Base-by-base conservation (phyloP, 2,329 filamentous ascomycete genomes). In the Laburnicola sp. region DNA sequence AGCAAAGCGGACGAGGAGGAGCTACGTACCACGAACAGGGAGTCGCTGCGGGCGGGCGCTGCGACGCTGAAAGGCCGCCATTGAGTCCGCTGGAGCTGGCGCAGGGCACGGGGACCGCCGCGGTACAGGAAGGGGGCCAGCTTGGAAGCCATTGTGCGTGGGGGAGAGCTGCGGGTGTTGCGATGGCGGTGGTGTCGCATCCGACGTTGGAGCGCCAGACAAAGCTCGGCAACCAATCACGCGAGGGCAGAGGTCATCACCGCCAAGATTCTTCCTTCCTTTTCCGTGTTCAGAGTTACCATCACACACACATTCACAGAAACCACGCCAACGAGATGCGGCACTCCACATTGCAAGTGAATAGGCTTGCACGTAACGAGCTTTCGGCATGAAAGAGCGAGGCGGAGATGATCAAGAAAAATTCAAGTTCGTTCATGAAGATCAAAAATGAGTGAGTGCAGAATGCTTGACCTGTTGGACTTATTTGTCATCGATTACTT, bases 91-190 rank as follows among this genome's bases (percentile, higher is more conserved):
- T 84, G 80, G 66, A 83, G 77, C 74, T 83, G 82, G 72, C 84
- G 81, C 63, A 82, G 77, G 62, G 85, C 79, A 70, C 88, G 84
- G 65, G 83, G 78, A 71, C 82, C 84, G 67, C 85, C 84, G 76
- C 89, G 83, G 76, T 90, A 79, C 68, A 89, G 75, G 71, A 87
- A 82, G 41, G 90, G 88, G 54, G 86, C 82, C 71, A 96, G 78
- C 80, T 87, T 93, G 74, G 88, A 92, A 74, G 91, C 88, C 91
- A 96, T 96, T 65, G 71, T 72, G 66, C 55, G 54, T 58, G 60
- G 65, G 51, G n/a, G n/a, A 57, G 54, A 55, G 49, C 47, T 59
- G 58, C 48, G 50, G 56, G 53, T 55, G 56, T 54, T 58, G 55
- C 53, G 54, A 60, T 54, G 59, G 56, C 63, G 65, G 56, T 46